A percentile compares a stretch with the other conserved stretches of the same genome.
Evolutionary conservation across 2,329 filamentous ascomycete species (phyloP).

Genomic region (Colletotrichum liaoningense): DNA sequence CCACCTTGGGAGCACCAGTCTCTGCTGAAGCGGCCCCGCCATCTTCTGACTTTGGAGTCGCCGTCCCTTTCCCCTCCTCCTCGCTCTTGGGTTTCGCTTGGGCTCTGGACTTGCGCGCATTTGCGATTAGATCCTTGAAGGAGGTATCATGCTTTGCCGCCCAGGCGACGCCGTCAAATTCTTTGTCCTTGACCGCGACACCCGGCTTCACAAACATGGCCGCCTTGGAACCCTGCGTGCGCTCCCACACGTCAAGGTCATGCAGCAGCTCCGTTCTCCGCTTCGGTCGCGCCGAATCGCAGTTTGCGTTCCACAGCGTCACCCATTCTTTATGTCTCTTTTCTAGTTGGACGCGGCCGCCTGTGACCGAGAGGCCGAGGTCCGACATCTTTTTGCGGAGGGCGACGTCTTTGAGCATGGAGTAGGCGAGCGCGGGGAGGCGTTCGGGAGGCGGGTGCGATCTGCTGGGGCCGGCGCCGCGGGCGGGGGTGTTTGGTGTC

Average conservation of each 20-base stretch:
- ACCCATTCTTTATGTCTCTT: slow-evolving; percentile 92
- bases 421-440: slow-evolving; percentile 86
- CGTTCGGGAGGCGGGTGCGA: slow-evolving; percentile 61
- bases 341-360: slow-evolving; percentile 77
- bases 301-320: slow-evolving; percentile 97
- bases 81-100: slow-evolving; percentile 48
- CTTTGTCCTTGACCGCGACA: slow-evolving; percentile 79
- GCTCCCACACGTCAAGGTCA: slow-evolving; percentile 89
- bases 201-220: slow-evolving; percentile 45
- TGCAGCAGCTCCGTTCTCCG: slow-evolving; percentile 77
- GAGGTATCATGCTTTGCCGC: slow-evolving; percentile 77
- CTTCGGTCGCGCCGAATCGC: slow-evolving; percentile 82
- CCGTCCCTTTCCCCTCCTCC: slow-evolving; percentile 24
- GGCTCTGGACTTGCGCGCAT: slow-evolving; percentile 70
- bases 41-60: not conserved
- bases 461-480: slow-evolving; percentile 40
- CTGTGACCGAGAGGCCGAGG: slow-evolving; percentile 79
- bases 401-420: slow-evolving; percentile 81
- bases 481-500: slow-evolving; percentile 12
- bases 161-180: slow-evolving; percentile 87
- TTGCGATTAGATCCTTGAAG: slow-evolving; percentile 84
- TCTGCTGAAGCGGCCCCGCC: not conserved
- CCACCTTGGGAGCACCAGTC: not conserved
- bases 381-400: slow-evolving; percentile 86
- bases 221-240: slow-evolving; percentile 77